Base-by-base conservation (phyloP, 257 asterid genomes). In the Rehmannia glutinosa region DNA sequence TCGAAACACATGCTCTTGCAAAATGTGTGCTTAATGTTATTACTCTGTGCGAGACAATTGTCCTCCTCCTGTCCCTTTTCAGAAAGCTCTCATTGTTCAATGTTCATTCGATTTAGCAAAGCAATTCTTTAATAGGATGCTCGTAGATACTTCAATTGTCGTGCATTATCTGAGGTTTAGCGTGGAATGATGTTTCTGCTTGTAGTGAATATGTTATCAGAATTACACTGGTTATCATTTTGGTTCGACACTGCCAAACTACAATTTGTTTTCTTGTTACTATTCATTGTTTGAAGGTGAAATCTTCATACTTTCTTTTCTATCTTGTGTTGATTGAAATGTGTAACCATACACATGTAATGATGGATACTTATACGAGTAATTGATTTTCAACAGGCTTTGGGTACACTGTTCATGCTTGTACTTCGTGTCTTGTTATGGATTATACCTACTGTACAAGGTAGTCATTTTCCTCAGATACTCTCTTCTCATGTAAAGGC, bases 371-470 rank as follows among this genome's bases (percentile, higher is more conserved):
- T n/a, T n/a, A 21, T 3, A 62, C 59, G 25, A 67, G 32, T 55
- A 24, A n/a, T 71, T 49, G 43, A 46, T 62, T 43, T 77, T 78
- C 66, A 25, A 78, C 95, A 93, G 99, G 96, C 96, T 93, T 64
- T 93, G 99, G 99, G 97, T 90, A 66, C 99, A 93, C 77, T 85
- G 89, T 54, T 71, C 79, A 3, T 85, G 96, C 90, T 72, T 93
- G 62, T 90, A 85, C 79, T 80, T 88, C 38, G 66, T 93, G 52
- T 90, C 99, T 17, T 78, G 73, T 69, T 93, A 93, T 70, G 99
- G 91, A 78, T 30, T 90, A 43, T 90, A 85, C 83, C 92, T 93
- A 39, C 85, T 93, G 3, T 82, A 88, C 83, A 85, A 90, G 99
- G 99, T 93, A 84, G 42, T 38, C 17, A 9, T 52, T 61, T 50